Percentiles rank a stretch among this genome's conserved stretches.
Evolutionary conservation across 2,329 filamentous ascomycete species (phyloP).

Genomic region (Coniochaeta sp.): DNA sequence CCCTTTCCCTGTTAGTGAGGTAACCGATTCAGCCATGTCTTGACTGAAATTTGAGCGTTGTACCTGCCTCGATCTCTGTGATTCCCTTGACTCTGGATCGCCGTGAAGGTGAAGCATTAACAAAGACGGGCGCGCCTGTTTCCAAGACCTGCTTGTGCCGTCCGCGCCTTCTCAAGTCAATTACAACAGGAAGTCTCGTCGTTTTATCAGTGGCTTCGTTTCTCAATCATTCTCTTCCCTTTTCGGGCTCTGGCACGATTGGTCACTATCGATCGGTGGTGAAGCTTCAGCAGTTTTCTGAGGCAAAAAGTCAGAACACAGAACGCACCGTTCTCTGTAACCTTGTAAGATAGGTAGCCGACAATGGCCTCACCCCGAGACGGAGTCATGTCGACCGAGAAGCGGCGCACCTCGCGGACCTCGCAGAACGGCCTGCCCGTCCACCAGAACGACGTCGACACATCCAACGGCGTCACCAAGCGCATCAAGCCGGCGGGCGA

Average conservation of each 20-base stretch:
- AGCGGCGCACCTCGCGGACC: constrained; percentile 1
- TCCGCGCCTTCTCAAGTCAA: neutral
- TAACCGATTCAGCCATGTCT: neutral
- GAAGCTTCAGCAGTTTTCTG: too few relatives aligned
- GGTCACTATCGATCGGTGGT: neutral
- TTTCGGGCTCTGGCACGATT: neutral
- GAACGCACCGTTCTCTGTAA: neutral
- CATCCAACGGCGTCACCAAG: neutral
- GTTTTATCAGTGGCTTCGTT: neutral
- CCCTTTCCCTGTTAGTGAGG: neutral
- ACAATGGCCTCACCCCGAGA: neutral
- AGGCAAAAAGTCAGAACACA: neutral
- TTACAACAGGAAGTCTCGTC: neutral
- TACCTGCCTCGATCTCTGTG: neutral
- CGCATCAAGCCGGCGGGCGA: constrained; percentile 42
- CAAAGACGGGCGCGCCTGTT: neutral
- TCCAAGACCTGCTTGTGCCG: neutral
- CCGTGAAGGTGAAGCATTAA: neutral
- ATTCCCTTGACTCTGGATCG: neutral
- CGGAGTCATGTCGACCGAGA: neutral
- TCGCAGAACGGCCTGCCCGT: neutral
- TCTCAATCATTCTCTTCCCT: neutral
- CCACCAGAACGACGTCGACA: neutral
- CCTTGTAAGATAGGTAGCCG: neutral
- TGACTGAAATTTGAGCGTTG: neutral